Evolutionary conservation across 192 early-diverging fungal genomes (phyloP).

Genomic region (Gryganskiella cystojenkinii): DNA sequence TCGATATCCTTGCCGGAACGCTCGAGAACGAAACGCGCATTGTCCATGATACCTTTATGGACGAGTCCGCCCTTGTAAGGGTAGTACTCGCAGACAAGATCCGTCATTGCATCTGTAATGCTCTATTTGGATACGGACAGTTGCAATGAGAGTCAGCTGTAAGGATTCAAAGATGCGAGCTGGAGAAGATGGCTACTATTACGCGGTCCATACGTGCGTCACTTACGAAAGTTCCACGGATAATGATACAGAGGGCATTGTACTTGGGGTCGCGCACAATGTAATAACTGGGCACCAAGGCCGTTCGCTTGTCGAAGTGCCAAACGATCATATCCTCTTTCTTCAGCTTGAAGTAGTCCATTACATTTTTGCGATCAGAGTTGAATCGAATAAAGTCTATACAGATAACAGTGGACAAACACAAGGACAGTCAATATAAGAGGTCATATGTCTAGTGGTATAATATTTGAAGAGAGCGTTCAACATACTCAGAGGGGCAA

Average conservation of each 20-base stretch:
- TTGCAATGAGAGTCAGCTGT: too few species aligned
- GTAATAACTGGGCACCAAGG: slow-evolving; percentile 53
- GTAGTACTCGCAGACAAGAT: slow-evolving; percentile 55
- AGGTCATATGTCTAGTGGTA: neutral
- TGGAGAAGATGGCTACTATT: neutral
- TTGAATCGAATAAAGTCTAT: slow-evolving; percentile 55
- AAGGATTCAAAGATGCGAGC: too few species aligned
- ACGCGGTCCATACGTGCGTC: too few species aligned
- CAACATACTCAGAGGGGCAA: slow-evolving; percentile 41
- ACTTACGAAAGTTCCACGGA: slow-evolving; percentile 56
- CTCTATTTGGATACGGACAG: slow-evolving; percentile 21
- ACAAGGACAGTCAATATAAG: neutral
- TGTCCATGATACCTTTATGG: slow-evolving; percentile 55
- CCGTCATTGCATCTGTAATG: slow-evolving; percentile 55
- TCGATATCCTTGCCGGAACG: slow-evolving; percentile 46
- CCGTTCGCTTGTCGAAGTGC: slow-evolving; percentile 53
- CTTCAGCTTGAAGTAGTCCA: slow-evolving; percentile 54
- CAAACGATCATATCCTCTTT: slow-evolving; percentile 57
- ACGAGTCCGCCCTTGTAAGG: slow-evolving; percentile 56
- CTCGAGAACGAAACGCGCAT: slow-evolving; percentile 51
- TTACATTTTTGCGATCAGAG: slow-evolving; percentile 52
- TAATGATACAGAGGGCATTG: slow-evolving; percentile 52
- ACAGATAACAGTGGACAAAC: neutral
- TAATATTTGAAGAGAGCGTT: neutral
- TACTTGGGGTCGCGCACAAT: slow-evolving; percentile 54